Percentiles rank a stretch among this genome's conserved stretches.
Conservation (phyloP, 352 stramenopile species). For the Phytopythium montanum region DNA sequence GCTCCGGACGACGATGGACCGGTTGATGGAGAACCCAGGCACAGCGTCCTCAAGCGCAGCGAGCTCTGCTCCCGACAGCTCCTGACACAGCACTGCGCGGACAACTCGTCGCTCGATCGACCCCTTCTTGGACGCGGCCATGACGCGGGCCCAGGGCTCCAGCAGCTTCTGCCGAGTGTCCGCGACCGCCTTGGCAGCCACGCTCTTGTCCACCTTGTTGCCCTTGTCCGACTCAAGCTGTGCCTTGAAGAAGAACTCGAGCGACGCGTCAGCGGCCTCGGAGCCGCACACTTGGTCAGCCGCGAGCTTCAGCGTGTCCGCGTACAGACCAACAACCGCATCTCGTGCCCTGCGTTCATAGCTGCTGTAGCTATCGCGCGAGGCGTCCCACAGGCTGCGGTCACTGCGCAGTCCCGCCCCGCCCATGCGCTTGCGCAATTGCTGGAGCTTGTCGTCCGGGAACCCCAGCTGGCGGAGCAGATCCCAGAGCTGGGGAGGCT, state of each 20-base stretch:
- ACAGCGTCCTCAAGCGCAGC: neutral
- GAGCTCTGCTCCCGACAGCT: neutral
- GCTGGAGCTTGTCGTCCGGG: neutral
- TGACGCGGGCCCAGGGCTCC: neutral
- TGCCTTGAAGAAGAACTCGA: slow-evolving; percentile 6
- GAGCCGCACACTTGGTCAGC: neutral
- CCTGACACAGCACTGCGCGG: neutral
- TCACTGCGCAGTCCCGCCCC: slow-evolving; percentile 11
- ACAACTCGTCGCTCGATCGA: slow-evolving; percentile 3
- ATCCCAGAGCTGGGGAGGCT: neutral
- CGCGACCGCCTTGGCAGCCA: neutral
- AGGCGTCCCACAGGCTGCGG: slow-evolving; percentile 13
- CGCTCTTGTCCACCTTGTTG: neutral
- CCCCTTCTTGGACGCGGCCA: slow-evolving; percentile 2
- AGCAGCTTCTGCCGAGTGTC: neutral
- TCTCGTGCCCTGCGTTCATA: slow-evolving; percentile 1
- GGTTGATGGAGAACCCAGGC: neutral
- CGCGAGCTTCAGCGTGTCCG: neutral
- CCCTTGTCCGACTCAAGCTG: neutral
- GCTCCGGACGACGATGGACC: neutral
- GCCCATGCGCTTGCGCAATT: slow-evolving; percentile 2
- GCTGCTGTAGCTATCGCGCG: slow-evolving; percentile 2
- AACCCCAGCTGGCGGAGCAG: neutral
- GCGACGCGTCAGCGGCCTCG: neutral
- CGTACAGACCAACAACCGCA: neutral